Evolutionary conservation across 169 alveolate genomes (phyloP), one percentile per base, ranked within the genome.

Genomic region (Plasmodium knowlesi): DNA sequence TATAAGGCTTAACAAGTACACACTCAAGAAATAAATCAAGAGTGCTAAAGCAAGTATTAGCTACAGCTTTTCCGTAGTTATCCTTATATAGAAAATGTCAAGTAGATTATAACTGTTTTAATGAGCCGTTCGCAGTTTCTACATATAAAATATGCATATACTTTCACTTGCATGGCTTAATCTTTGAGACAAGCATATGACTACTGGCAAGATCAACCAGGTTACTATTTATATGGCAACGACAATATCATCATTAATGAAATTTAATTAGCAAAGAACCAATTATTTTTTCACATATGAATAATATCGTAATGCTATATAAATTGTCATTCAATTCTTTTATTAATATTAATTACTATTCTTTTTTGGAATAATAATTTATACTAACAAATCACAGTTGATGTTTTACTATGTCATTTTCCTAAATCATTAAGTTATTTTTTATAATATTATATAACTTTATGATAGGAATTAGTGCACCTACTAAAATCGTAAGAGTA

Each of bases 191-290:
- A 98, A 98, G 99, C 98, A 97, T 97, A 97, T 97, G 98, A 98
- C 98, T 98, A 97, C 99, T 98, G 99, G 99, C 99, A 98, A 99
- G 99, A 98, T 98, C 99, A 98, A 98, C 99, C 99, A 98, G 99
- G 98, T 97, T 97, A 95, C 53, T 41, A 41, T 41, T 41, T 41
- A 41, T 8, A 41, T 16, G 2, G 30, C 30, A 57, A 22, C 1
- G 10, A 57, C 5, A 5, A 39, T 34, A 2, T 34, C 41, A 34
- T 2, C 6, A 34, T 34, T 34, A 34, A 34, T 2, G 41, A 2
- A 34, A 34, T n/a, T n/a, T n/a, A n/a, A n/a, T n/a, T n/a, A n/a
- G n/a, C n/a, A n/a, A n/a, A n/a, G n/a, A n/a, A n/a, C n/a, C 1
- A 39, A 39, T 39, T 3, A 22, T 54, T 54, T 54, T 54, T 6